Conservation (phyloP, 805 yeast species). For the Candida tammaniensis region DNA sequence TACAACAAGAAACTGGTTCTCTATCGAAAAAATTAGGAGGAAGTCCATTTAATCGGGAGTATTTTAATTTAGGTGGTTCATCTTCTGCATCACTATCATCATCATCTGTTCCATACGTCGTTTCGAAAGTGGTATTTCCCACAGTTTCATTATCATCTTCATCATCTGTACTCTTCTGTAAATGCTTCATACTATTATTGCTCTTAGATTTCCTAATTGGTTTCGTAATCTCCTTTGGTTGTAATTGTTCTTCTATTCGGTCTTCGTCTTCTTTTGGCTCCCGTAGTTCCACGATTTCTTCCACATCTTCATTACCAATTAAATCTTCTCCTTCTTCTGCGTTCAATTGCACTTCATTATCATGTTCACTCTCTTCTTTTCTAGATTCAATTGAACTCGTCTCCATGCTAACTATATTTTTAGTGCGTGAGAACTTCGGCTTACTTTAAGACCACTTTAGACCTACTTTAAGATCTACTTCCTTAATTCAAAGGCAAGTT, state of each 20-base stretch:
- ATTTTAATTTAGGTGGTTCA: slow-evolving; percentile 72
- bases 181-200: background rate
- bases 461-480: no score
- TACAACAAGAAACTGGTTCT: slow-evolving; percentile 76
- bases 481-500: no score
- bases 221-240: no score
- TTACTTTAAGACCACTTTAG: no score
- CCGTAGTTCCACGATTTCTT: slow-evolving; percentile 9
- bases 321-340: background rate
- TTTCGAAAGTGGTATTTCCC: slow-evolving; percentile 16
- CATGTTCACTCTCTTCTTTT: background rate
- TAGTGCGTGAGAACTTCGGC: no score
- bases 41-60: slow-evolving; percentile 63
- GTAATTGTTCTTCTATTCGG: background rate
- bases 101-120: slow-evolving; percentile 12
- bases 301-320: slow-evolving; percentile 4
- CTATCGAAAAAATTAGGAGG: slow-evolving; percentile 68
- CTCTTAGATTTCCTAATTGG: no score
- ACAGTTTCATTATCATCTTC: slow-evolving; percentile 10
- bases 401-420: no score
- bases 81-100: slow-evolving; percentile 39
- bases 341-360: background rate
- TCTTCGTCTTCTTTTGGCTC: background rate
- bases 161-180: slow-evolving; percentile 6
- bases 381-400: no score